phyloP scores from a whole-genome alignment of 2,329 filamentous ascomycete genomes.

The Trichoderma sp. region DNA sequence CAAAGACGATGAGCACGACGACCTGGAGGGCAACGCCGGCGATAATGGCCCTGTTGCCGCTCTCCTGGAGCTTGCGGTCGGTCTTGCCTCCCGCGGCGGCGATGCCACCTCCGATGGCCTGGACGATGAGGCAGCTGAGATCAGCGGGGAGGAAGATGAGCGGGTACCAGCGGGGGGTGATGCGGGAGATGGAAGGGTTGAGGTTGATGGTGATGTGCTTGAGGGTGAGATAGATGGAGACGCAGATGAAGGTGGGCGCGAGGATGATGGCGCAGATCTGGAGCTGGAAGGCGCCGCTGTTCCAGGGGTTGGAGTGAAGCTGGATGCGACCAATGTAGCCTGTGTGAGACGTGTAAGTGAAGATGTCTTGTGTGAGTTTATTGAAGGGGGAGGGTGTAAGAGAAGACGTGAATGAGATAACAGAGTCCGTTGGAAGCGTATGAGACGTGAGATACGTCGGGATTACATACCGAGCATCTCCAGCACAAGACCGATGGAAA shows the following conservation, averaged over 20 bases:
- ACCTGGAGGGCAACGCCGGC: slow-evolving; percentile 54
- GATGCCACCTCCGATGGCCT: slow-evolving; percentile 56
- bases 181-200: slow-evolving; percentile 47
- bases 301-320: slow-evolving; percentile 53
- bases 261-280: slow-evolving; percentile 60
- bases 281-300: slow-evolving; percentile 51
- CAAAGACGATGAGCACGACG: slow-evolving; percentile 47
- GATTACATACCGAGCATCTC: slow-evolving; percentile 48
- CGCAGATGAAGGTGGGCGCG: slow-evolving; percentile 58
- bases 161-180: slow-evolving; percentile 52
- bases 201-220: slow-evolving; percentile 55
- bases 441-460: neutral
- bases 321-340: slow-evolving; percentile 53
- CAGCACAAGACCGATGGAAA: slow-evolving; percentile 48
- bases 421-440: neutral
- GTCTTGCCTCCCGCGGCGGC: slow-evolving; percentile 46
- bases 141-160: slow-evolving; percentile 59
- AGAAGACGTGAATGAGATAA: neutral
- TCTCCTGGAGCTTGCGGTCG: slow-evolving; percentile 39
- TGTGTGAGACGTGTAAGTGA: slow-evolving; percentile 24
- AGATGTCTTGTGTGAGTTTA: neutral
- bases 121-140: slow-evolving; percentile 55
- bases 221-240: slow-evolving; percentile 61
- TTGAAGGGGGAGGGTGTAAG: neutral
- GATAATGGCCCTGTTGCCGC: slow-evolving; percentile 51